phyloP scores from a whole-genome alignment of 164 flowering plant genomes.

The Pachysandra terminalis region DNA sequence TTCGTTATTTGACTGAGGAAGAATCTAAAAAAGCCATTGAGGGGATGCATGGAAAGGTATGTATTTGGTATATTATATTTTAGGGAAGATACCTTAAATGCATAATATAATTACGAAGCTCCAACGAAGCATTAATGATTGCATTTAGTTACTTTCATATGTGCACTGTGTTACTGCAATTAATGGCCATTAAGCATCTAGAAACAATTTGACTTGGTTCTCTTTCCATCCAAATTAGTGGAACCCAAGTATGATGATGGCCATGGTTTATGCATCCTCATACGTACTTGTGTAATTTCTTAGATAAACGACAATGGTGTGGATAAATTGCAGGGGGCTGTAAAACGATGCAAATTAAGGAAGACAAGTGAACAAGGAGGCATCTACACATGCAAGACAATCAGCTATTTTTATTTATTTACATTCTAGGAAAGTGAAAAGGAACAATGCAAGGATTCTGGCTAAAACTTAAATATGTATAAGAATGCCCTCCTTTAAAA shows the following conservation, averaged over 20 bases:
- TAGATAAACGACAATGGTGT: too few species aligned
- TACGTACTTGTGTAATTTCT: neutral
- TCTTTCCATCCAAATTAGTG: neutral
- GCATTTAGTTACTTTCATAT: neutral
- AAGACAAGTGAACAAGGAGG: too few species aligned
- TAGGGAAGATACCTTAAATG: too few species aligned
- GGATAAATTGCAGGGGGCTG: neutral
- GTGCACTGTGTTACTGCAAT: neutral
- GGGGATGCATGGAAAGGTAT: slow-evolving; percentile 98
- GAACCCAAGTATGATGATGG: neutral
- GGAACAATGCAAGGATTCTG: neutral
- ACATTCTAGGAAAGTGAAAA: neutral
- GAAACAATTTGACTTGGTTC: neutral
- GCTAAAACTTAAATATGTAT: neutral
- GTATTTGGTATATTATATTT: neutral
- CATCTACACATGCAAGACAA: neutral
- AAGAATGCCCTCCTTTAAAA: too few species aligned
- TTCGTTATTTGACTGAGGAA: slow-evolving; percentile 75
- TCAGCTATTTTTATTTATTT: neutral
- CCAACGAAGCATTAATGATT: neutral
- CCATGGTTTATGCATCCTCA: neutral
- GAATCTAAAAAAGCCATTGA: slow-evolving; percentile 81
- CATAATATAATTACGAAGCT: neutral
- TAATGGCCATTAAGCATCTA: neutral
- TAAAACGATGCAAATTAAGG: neutral